Evolutionary conservation across 371 early-diverging fungal species (phyloP).

Genomic region (Globomyces sp.): DNA sequence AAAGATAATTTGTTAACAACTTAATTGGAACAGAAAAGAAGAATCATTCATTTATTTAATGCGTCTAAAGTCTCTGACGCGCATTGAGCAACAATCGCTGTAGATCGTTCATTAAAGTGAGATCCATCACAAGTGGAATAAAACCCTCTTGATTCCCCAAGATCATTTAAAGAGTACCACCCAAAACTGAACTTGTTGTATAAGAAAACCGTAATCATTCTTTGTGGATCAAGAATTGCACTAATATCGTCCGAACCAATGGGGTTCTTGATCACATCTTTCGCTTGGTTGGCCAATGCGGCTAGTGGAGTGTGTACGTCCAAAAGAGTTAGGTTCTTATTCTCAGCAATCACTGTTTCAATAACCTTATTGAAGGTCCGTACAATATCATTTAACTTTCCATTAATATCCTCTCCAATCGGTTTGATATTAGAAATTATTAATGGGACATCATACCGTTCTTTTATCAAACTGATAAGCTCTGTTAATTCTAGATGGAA

Average conservation of each 20-base stretch:
- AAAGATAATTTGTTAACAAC: too few relatives aligned
- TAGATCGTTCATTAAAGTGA: slow-evolving; percentile 22
- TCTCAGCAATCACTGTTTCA: neutral
- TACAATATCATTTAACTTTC: slow-evolving; percentile 11
- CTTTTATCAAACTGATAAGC: neutral
- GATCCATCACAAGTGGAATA: slow-evolving; percentile 21
- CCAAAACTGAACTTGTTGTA: slow-evolving; percentile 8
- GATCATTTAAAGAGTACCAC: slow-evolving; percentile 1
- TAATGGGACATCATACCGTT: slow-evolving; percentile 2
- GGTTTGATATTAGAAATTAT: slow-evolving; percentile 16
- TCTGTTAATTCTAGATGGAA: slow-evolving; percentile 6
- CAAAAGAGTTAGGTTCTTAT: neutral
- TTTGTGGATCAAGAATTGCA: slow-evolving; percentile 3
- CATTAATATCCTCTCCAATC: slow-evolving; percentile 11
- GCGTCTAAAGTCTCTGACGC: too few relatives aligned
- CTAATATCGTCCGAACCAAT: slow-evolving; percentile 15
- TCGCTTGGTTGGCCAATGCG: neutral
- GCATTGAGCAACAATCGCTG: neutral
- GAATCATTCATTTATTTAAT: too few relatives aligned
- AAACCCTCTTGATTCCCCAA: slow-evolving; percentile 20
- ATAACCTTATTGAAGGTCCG: slow-evolving; percentile 12
- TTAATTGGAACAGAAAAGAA: too few relatives aligned
- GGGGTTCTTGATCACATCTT: neutral
- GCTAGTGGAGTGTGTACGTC: slow-evolving; percentile 8
- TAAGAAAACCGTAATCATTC: slow-evolving; percentile 13